Percentiles rank a stretch among this genome's conserved stretches.
These are phyloP conservation scores for Fusarium oligoseptatum DNA, from an alignment of 2,329 filamentous ascomycete genomes.

Conservation along the genomic window DNA sequence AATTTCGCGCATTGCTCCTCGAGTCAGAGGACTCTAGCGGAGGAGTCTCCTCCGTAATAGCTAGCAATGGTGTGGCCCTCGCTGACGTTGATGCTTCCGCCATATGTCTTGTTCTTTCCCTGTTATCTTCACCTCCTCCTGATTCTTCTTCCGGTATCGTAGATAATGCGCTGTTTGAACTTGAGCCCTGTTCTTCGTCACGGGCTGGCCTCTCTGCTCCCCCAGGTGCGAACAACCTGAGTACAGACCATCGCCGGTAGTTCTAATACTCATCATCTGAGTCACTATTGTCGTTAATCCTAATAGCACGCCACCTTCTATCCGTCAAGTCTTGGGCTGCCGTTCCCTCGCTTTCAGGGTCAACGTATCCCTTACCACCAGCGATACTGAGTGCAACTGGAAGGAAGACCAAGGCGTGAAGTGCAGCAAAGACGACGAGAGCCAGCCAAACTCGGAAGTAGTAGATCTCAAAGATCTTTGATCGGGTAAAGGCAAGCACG, in stretches of 20 bases:
- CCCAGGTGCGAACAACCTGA: background rate
- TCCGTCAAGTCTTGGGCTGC: conserved; percentile 90
- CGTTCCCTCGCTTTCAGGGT: conserved; percentile 88
- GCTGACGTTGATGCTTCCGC: background rate
- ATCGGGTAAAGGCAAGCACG: conserved; percentile 92
- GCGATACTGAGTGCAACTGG: conserved; percentile 89
- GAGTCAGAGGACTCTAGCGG: background rate
- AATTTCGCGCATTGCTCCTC: background rate
- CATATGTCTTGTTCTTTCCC: background rate
- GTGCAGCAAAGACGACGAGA: conserved; percentile 88
- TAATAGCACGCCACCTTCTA: conserved; percentile 80
- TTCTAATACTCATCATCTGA: conserved; percentile 74
- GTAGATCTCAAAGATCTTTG: conserved; percentile 99
- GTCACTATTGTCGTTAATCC: conserved; percentile 81
- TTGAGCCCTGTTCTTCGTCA: background rate
- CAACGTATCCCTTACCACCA: conserved; percentile 89
- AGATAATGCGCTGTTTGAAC: background rate
- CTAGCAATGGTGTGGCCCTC: background rate
- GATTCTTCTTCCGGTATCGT: conserved; percentile 1
- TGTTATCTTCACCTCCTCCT: background rate
- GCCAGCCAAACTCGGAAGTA: conserved; percentile 98
- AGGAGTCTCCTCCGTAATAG: background rate
- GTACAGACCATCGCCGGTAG: conserved; percentile 10
- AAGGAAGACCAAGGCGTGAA: conserved; percentile 90
- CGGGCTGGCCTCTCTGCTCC: background rate